Evolutionary conservation across 2,329 filamentous ascomycete genomes (phyloP).

Genomic region (Helicocarpus griseus): DNA sequence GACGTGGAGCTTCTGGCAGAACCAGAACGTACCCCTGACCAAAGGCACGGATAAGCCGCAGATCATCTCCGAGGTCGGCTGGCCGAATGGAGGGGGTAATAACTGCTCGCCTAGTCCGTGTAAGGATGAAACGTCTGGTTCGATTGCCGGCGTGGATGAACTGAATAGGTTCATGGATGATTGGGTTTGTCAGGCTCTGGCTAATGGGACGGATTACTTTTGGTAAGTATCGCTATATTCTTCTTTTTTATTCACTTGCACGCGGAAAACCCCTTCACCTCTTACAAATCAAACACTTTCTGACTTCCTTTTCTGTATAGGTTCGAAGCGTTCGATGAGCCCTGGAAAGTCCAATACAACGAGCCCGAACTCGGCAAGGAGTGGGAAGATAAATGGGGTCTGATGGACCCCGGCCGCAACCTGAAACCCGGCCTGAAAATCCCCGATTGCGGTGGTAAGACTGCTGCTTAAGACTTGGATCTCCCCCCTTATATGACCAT

Average conservation of each 20-base stretch:
- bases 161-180: slow-evolving; percentile 78
- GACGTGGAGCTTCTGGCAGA: slow-evolving; percentile 76
- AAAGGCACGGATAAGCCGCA: slow-evolving; percentile 54
- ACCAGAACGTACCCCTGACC: slow-evolving; percentile 56
- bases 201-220: slow-evolving; percentile 84
- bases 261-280: neutral
- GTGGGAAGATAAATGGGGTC: slow-evolving; percentile 94
- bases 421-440: slow-evolving; percentile 78
- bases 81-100: slow-evolving; percentile 75
- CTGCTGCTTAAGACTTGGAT: slow-evolving; percentile 33
- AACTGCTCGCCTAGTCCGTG: slow-evolving; percentile 59
- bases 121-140: slow-evolving; percentile 45
- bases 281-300: neutral
- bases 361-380: slow-evolving; percentile 49
- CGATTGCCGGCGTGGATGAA: slow-evolving; percentile 67
- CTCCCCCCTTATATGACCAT: neutral
- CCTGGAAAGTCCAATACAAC: slow-evolving; percentile 79
- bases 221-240: slow-evolving; percentile 48
- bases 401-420: slow-evolving; percentile 76
- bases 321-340: slow-evolving; percentile 94
- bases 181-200: slow-evolving; percentile 73
- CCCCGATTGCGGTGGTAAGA: slow-evolving; percentile 74
- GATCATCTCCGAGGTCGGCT: slow-evolving; percentile 83
- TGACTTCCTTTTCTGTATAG: slow-evolving; percentile 27
- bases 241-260: neutral